These are phyloP conservation scores for Fusarium sp. DNA, from an alignment of 2,329 filamentous ascomycete species.

Conservation along the genomic window DNA sequence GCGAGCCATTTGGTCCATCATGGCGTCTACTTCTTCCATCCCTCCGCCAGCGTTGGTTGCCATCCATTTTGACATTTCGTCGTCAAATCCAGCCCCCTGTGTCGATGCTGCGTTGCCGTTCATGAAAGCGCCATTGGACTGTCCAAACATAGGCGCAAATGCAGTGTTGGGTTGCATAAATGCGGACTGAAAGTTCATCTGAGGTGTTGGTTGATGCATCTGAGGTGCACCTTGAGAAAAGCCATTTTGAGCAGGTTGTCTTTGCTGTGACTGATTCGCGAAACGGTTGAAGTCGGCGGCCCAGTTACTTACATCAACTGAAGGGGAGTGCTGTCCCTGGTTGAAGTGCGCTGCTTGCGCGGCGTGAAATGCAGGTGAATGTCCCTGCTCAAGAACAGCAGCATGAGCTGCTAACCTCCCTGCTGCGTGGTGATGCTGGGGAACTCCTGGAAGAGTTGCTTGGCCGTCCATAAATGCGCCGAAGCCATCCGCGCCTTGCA, in stretches of 20 bases:
- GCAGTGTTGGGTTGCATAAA: constrained; percentile 46
- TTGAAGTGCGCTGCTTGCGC: constrained; percentile 41
- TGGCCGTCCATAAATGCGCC: constrained; percentile 51
- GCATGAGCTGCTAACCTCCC: constrained; percentile 51
- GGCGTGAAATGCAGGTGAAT: constrained; percentile 39
- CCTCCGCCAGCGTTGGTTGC: constrained; percentile 48
- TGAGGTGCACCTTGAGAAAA: constrained; percentile 39
- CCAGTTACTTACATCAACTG: constrained; percentile 48
- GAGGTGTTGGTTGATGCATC: constrained; percentile 42
- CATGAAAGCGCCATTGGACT: constrained; percentile 43
- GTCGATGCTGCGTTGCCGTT: constrained; percentile 37
- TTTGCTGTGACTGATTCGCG: constrained; percentile 44
- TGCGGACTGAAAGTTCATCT: constrained; percentile 47
- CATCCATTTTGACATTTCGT: constrained; percentile 58
- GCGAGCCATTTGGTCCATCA: constrained; percentile 57
- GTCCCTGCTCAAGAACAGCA: constrained; percentile 47
- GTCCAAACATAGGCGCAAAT: constrained; percentile 48
- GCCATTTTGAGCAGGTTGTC: constrained; percentile 35
- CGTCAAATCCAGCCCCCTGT: constrained; percentile 53
- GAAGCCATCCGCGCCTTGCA: constrained; percentile 50
- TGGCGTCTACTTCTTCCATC: constrained; percentile 56
- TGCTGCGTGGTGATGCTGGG: constrained; percentile 51
- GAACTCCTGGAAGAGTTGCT: constrained; percentile 45
- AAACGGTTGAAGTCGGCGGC: constrained; percentile 54
- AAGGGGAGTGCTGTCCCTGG: constrained; percentile 40